Percentiles rank a stretch among this genome's conserved stretches.
These are phyloP conservation scores for Ogataea populi-albae DNA, from an alignment of 805 yeast species.

Conservation along the genomic window DNA sequence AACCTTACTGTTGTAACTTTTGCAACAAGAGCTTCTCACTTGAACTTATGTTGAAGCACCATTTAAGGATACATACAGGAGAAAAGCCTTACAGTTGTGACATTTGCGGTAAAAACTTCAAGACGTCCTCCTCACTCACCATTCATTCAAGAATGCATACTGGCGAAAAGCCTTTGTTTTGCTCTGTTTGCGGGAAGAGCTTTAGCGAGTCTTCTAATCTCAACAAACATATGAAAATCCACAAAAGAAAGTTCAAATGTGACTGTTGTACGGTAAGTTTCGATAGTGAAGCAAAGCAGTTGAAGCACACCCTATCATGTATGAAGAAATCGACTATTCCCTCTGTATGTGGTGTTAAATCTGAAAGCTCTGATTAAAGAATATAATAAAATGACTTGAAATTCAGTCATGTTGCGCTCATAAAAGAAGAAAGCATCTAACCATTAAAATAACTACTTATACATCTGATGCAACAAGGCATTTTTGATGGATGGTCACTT, in stretches of 20 bases:
- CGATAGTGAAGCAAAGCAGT: constrained; percentile 40
- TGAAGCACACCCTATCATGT: constrained; percentile 37
- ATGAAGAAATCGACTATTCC: constrained; percentile 6
- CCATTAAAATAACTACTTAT: no score
- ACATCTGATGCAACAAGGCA: no score
- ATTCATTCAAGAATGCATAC: constrained; percentile 86
- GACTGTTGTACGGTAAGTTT: constrained; percentile 51
- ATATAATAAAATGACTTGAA: no score
- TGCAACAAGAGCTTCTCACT: constrained; percentile 77
- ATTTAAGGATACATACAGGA: constrained; percentile 80
- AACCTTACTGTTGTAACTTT: constrained; percentile 68
- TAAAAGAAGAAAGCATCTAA: no score
- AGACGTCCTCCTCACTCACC: constrained; percentile 77
- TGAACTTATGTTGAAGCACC: constrained; percentile 75
- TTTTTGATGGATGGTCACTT: no score
- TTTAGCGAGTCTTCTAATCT: constrained; percentile 89
- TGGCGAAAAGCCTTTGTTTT: constrained; percentile 82
- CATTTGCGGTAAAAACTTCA: constrained; percentile 71
- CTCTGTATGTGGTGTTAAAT: no score
- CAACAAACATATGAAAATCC: constrained; percentile 83
- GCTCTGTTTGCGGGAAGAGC: constrained; percentile 77
- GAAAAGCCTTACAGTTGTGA: constrained; percentile 81
- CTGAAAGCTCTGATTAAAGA: no score
- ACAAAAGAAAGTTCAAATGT: constrained; percentile 53
- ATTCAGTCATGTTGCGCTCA: no score